A percentile compares a stretch with the other conserved stretches of the same genome.
These are phyloP conservation scores for Colletotrichum musicola DNA, from an alignment of 2,329 filamentous ascomycete genomes.

Conservation along the genomic window DNA sequence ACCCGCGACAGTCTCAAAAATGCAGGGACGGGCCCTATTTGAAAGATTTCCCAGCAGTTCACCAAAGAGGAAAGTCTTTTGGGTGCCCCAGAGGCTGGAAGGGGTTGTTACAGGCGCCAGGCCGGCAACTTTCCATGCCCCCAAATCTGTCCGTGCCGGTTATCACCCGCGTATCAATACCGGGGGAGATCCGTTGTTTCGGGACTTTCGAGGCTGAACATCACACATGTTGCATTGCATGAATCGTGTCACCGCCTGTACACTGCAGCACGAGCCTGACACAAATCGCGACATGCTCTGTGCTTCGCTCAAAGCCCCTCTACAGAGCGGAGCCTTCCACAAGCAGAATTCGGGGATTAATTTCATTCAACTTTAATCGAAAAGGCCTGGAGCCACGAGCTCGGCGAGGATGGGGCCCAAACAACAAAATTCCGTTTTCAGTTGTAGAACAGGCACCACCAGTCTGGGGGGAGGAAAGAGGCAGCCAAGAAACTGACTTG, in stretches of 20 bases:
- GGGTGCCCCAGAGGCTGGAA: neutral
- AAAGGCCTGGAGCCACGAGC: constrained; percentile 6
- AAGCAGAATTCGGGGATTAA: constrained; percentile 28
- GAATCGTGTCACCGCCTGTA: constrained; percentile 20
- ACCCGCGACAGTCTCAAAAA: neutral
- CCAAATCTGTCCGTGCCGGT: neutral
- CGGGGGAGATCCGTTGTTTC: constrained; percentile 19
- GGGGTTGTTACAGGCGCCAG: constrained; percentile 6
- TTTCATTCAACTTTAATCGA: constrained; percentile 28
- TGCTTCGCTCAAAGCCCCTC: constrained; percentile 28
- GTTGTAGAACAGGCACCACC: constrained; percentile 3
- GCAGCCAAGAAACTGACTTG: neutral
- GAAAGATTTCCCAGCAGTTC: neutral
- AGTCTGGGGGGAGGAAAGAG: constrained; percentile 8
- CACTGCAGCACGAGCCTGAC: constrained; percentile 7
- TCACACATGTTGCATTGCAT: constrained; percentile 10
- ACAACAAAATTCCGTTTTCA: constrained; percentile 1
- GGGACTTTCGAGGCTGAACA: constrained; percentile 17
- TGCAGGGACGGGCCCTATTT: constrained; percentile 5
- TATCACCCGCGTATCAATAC: constrained; percentile 10
- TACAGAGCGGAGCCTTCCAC: constrained; percentile 20
- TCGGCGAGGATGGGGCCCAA: constrained; percentile 2
- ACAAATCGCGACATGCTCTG: constrained; percentile 14
- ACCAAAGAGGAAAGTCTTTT: neutral
- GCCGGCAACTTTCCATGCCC: constrained; percentile 7